These are phyloP conservation scores for Talaromyces islandicus DNA, from an alignment of 2,329 filamentous ascomycete genomes.

Conservation along the genomic window DNA sequence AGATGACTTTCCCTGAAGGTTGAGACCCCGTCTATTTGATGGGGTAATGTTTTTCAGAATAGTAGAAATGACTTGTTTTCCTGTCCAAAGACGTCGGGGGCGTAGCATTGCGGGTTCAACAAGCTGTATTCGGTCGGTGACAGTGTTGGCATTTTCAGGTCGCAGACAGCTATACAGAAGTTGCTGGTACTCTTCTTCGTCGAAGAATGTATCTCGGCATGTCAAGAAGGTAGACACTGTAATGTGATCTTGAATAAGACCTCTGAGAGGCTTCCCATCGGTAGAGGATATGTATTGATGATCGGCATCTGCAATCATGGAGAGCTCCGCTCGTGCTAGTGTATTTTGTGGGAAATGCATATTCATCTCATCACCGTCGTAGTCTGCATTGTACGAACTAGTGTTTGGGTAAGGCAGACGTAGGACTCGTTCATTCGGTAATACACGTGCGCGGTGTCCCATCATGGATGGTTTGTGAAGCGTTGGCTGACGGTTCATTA, in stretches of 20 bases:
- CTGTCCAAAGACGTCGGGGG: conserved; percentile 80
- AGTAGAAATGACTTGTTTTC: conserved; percentile 91
- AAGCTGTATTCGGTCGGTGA: conserved; percentile 73
- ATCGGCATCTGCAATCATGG: conserved; percentile 91
- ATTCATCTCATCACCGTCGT: conserved; percentile 99
- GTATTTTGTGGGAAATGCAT: conserved; percentile 99
- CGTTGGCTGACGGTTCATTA: conserved; percentile 98
- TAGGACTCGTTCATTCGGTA: conserved; percentile 93
- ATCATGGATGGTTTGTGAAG: conserved; percentile 99
- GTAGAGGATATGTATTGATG: conserved; percentile 95
- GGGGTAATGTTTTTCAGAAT: conserved; percentile 90
- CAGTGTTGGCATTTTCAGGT: conserved; percentile 84
- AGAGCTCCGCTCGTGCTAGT: conserved; percentile 82
- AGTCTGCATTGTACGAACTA: conserved; percentile 99
- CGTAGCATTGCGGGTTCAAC: conserved; percentile 77
- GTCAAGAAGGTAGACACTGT: conserved; percentile 90
- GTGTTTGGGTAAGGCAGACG: conserved; percentile 99
- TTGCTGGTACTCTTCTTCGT: conserved; percentile 81
- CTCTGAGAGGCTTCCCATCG: conserved; percentile 85
- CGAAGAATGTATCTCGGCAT: conserved; percentile 86
- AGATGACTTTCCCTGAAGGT: conserved; percentile 71
- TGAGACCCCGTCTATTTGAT: conserved; percentile 66
- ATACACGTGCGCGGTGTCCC: conserved; percentile 87
- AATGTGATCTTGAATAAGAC: conserved; percentile 97
- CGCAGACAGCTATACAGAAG: conserved; percentile 85